phyloP scores from a whole-genome alignment of 2,329 filamentous ascomycete genomes.

The Paecilomyces dactylethromorphus region DNA sequence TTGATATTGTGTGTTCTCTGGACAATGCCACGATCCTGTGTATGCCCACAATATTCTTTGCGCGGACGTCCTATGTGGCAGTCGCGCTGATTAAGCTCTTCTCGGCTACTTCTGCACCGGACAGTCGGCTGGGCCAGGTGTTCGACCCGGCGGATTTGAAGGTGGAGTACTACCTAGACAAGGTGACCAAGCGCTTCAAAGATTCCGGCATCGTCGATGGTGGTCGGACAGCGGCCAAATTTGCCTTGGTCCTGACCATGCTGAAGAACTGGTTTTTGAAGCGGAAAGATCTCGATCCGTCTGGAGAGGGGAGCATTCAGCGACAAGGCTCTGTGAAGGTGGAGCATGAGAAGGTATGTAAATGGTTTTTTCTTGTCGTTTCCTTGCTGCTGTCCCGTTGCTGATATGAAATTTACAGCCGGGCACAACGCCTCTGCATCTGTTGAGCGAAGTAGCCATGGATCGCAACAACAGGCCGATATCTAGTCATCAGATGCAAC shows the following conservation, averaged over 20 bases:
- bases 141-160: slow-evolving; percentile 63
- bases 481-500: neutral
- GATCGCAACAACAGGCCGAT: slow-evolving; percentile 11
- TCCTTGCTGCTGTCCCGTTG: neutral
- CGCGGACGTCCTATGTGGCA: slow-evolving; percentile 64
- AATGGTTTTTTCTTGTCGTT: neutral
- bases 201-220: slow-evolving; percentile 57
- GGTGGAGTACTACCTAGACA: slow-evolving; percentile 60
- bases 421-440: slow-evolving; percentile 28
- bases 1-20: slow-evolving; percentile 60
- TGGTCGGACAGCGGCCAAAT: slow-evolving; percentile 62
- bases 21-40: slow-evolving; percentile 54
- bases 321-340: slow-evolving; percentile 2
- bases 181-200: slow-evolving; percentile 62
- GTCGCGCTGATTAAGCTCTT: slow-evolving; percentile 70
- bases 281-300: slow-evolving; percentile 34
- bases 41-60: slow-evolving; percentile 64
- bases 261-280: slow-evolving; percentile 61
- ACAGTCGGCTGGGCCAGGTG: slow-evolving; percentile 62
- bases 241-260: slow-evolving; percentile 64
- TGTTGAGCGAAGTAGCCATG: slow-evolving; percentile 37
- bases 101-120: slow-evolving; percentile 58
- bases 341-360: slow-evolving; percentile 1
- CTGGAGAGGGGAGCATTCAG: slow-evolving; percentile 18
- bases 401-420: slow-evolving; percentile 4